A percentile compares a stretch with the other conserved stretches of the same genome.
phyloP scores from a whole-genome alignment of 2,329 filamentous ascomycete species.

The Westerdykella sp. region DNA sequence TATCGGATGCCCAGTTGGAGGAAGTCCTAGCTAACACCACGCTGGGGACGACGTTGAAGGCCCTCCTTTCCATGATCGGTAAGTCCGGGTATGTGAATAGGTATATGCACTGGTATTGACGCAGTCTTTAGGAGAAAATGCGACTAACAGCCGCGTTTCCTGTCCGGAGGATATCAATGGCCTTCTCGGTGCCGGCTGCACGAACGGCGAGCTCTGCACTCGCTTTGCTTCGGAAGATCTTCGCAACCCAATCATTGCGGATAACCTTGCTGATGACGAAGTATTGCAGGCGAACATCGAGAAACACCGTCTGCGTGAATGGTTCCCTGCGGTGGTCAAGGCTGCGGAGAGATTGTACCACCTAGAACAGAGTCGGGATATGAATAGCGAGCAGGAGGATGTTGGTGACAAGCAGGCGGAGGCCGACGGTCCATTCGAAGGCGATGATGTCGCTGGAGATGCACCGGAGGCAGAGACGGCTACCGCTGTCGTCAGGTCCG shows the following conservation, averaged over 20 bases:
- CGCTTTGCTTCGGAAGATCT: slow-evolving; percentile 51
- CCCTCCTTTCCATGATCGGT: slow-evolving; percentile 58
- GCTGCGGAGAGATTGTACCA: slow-evolving; percentile 33
- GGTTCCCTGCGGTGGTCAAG: slow-evolving; percentile 49
- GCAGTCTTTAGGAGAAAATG: slow-evolving; percentile 1
- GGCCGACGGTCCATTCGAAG: slow-evolving; percentile 1
- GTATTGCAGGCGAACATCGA: slow-evolving; percentile 59
- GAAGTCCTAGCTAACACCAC: slow-evolving; percentile 56
- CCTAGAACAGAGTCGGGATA: slow-evolving; percentile 7
- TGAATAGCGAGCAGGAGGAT: background rate
- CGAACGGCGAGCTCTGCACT: slow-evolving; percentile 53
- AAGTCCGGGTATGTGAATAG: slow-evolving; percentile 25
- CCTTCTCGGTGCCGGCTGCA: slow-evolving; percentile 44
- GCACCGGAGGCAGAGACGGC: slow-evolving; percentile 2
- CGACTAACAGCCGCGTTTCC: slow-evolving; percentile 1
- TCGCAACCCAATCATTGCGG: slow-evolving; percentile 60
- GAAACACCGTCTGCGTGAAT: slow-evolving; percentile 63
- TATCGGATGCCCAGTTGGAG: slow-evolving; percentile 63
- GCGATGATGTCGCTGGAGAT: slow-evolving; percentile 2
- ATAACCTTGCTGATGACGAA: slow-evolving; percentile 67
- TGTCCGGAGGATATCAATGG: slow-evolving; percentile 18
- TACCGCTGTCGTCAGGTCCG: no score
- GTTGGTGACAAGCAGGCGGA: background rate
- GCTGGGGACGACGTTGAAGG: slow-evolving; percentile 60
- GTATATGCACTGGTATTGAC: slow-evolving; percentile 1